Evolutionary conservation across 2,329 filamentous ascomycete genomes (phyloP).

Genomic region (Microcyclospora pomicola): DNA sequence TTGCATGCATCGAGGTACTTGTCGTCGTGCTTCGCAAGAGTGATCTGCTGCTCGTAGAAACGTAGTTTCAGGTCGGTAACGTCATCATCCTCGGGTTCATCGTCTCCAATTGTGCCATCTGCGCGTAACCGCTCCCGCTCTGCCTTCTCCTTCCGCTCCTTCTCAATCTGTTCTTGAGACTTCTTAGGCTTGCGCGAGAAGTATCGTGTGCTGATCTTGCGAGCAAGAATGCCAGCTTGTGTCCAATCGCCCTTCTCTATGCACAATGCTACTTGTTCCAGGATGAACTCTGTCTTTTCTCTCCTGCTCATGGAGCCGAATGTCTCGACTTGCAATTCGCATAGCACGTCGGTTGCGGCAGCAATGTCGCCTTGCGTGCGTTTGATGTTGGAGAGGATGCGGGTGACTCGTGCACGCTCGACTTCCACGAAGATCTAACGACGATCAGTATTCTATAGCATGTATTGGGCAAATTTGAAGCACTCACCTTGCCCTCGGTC

Average conservation of each 20-base stretch:
- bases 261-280: constrained; percentile 86
- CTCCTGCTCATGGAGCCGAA: constrained; percentile 95
- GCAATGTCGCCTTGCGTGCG: constrained; percentile 86
- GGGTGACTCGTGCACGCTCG: constrained; percentile 87
- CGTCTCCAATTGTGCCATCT: constrained; percentile 25
- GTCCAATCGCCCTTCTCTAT: constrained; percentile 95
- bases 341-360: constrained; percentile 81
- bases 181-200: constrained; percentile 84
- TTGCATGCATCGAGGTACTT: constrained; percentile 98
- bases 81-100: constrained; percentile 69
- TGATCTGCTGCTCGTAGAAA: constrained; percentile 96
- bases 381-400: constrained; percentile 93
- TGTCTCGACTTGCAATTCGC: constrained; percentile 95
- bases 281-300: constrained; percentile 97
- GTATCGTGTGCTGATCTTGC: constrained; percentile 94
- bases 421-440: constrained; percentile 90
- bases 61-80: constrained; percentile 90
- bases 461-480: not conserved
- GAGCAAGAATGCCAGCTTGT: constrained; percentile 80
- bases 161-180: constrained; percentile 74
- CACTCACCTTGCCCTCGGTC: constrained; percentile 74
- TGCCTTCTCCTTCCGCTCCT: constrained; percentile 73
- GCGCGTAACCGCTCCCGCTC: constrained; percentile 65
- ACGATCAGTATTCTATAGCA: constrained; percentile 2
- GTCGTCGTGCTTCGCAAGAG: constrained; percentile 86